Conservation (phyloP, 2,329 filamentous ascomycete species). For the Penicillium italicum region DNA sequence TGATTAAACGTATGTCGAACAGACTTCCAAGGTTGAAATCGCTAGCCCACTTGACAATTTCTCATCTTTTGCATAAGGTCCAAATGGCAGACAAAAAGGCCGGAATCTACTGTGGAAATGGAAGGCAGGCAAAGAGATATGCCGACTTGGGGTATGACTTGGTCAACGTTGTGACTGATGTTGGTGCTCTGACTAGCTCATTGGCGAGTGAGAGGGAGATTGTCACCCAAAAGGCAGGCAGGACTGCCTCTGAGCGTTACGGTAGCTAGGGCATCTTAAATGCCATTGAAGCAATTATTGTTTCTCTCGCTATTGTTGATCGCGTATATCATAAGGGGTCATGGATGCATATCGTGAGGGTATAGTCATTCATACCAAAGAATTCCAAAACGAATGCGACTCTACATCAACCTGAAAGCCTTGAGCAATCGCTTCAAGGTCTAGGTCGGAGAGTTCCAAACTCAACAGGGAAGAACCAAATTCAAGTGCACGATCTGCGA, state of each 20-base stretch:
- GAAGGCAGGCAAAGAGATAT: not conserved
- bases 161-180: not conserved
- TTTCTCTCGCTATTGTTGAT: not conserved
- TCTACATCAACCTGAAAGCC: conserved; percentile 26
- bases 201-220: conserved; percentile 1
- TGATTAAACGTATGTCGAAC: not conserved
- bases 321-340: not conserved
- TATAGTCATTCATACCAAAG: conserved; percentile 9
- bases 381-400: conserved; percentile 21
- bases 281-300: not conserved
- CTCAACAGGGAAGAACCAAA: conserved; percentile 13
- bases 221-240: not conserved
- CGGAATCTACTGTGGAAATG: not conserved
- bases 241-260: not conserved
- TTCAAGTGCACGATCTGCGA: conserved; percentile 2
- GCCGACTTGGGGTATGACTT: not conserved
- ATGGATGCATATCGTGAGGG: not conserved
- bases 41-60: not conserved
- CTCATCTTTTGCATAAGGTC: not conserved
- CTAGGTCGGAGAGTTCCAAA: conserved; percentile 23
- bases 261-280: not conserved
- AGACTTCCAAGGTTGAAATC: not conserved
- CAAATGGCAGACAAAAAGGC: not conserved
- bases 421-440: conserved; percentile 28
- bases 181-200: not conserved